A percentile compares a stretch with the other conserved stretches of the same genome.
phyloP scores from a whole-genome alignment of 495 filamentous ascomycete genomes.

The Xylaria acuta region DNA sequence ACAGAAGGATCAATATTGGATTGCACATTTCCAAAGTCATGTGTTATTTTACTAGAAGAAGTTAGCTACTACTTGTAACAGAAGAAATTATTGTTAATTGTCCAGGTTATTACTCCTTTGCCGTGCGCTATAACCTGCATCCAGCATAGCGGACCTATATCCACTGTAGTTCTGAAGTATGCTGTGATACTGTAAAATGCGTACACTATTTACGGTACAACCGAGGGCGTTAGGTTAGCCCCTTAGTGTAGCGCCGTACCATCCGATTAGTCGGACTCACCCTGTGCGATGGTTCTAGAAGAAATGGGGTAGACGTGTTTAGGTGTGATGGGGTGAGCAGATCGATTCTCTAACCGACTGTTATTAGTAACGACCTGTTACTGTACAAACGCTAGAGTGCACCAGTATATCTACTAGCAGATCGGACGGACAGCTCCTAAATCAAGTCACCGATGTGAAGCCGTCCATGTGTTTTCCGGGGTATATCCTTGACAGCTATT shows the following conservation, averaged over 20 bases:
- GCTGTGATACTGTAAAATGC: no score
- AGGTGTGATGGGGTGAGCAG: background rate
- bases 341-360: background rate
- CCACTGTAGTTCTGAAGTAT: background rate
- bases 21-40: background rate
- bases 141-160: background rate
- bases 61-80: background rate
- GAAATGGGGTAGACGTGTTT: background rate
- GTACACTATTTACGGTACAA: no score
- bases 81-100: background rate
- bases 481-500: background rate
- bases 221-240: background rate
- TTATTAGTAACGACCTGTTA: background rate
- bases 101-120: conserved; percentile 4
- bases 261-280: background rate
- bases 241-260: background rate
- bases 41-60: no score
- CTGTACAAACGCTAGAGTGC: background rate
- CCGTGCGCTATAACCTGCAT: background rate
- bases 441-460: background rate
- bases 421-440: background rate
- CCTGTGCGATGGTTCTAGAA: background rate
- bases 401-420: background rate
- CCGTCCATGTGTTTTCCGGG: background rate
- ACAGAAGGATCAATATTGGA: background rate